Conservation (phyloP, 805 yeast species). For the Candida glaebosa region DNA sequence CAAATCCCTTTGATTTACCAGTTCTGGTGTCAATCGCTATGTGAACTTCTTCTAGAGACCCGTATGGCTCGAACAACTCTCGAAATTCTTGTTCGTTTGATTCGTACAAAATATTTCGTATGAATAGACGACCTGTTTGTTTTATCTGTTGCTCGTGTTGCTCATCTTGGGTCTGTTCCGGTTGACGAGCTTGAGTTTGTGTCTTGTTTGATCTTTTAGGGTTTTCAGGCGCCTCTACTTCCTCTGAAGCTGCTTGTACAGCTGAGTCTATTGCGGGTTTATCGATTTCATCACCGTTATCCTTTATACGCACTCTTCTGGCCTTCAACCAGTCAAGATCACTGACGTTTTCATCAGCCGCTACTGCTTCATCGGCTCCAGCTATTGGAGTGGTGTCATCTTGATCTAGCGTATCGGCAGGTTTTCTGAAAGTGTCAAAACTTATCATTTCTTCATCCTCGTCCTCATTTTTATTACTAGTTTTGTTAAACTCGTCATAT, state of each 20-base stretch:
- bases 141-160: conserved; percentile 48
- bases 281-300: conserved; percentile 21
- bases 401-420: conserved; percentile 19
- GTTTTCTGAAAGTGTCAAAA: conserved; percentile 21
- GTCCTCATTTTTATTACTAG: conserved; percentile 24
- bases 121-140: conserved; percentile 76
- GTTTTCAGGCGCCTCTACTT: conserved; percentile 3
- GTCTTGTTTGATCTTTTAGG: conserved; percentile 7
- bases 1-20: conserved; percentile 89
- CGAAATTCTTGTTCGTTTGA: conserved; percentile 78
- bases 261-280: conserved; percentile 10
- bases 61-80: conserved; percentile 61
- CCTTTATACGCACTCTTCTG: conserved; percentile 65
- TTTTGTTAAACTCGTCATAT: conserved; percentile 43
- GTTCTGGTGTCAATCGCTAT: conserved; percentile 88
- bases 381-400: conserved; percentile 6
- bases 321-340: conserved; percentile 87
- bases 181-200: background rate
- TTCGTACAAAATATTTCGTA: conserved; percentile 79
- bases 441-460: conserved; percentile 53
- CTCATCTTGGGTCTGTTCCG: conserved; percentile 41
- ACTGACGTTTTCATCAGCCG: conserved; percentile 51
- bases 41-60: conserved; percentile 83
- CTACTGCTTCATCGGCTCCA: conserved; percentile 17
- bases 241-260: conserved; percentile 7